Base-by-base conservation (phyloP, 164 flowering plant genomes). In the Malania oleifera region DNA sequence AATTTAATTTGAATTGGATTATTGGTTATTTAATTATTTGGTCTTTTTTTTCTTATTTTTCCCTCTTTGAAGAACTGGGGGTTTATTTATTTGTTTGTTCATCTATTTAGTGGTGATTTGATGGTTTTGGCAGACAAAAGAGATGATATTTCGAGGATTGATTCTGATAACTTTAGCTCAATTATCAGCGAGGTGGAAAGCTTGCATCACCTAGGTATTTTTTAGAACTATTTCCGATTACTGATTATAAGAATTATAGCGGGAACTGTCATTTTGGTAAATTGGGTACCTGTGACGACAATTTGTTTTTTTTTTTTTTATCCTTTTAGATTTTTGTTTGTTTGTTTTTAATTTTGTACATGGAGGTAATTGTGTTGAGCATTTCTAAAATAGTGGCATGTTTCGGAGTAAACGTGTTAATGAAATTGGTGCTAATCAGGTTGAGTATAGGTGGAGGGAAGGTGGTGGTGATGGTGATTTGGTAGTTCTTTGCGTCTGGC, bases 121-220 rank as follows among this genome's bases (percentile, higher is more conserved):
- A 31, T 31, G 35, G 29, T 56, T 39, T 18, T 64, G 73, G 80
- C 81, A 92, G 96, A 83, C 56, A 70, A 71, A 52, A 77, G 75
- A 37, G 93, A 89, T 23, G 86, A 86, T 47, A 56, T 89, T 7
- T 64, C 77, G 2, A 72, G 62, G 10, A 64, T 38, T 7, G 87
- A 78, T 60, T 75, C 87, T 15, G 74, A 79, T 22, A 81, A 73
- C 53, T 89, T 92, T 61, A 64, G 50, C 5, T 47, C 74, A 0
- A 71, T 92, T 2, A 64, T 91, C 41, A 60, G 41, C 7, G 74
- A 87, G 77, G 87, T 89, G 5, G 93, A 91, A 24, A 70, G 46
- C 49, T 64, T 91, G 77, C 91, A 89, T 67, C 65, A 74, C 25
- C 65, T 45, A 29, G 98, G 96, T 91, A 75, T 25, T 23, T 4